Base-by-base conservation (phyloP, 305 asterid species). In the Fraxinus platypoda region DNA sequence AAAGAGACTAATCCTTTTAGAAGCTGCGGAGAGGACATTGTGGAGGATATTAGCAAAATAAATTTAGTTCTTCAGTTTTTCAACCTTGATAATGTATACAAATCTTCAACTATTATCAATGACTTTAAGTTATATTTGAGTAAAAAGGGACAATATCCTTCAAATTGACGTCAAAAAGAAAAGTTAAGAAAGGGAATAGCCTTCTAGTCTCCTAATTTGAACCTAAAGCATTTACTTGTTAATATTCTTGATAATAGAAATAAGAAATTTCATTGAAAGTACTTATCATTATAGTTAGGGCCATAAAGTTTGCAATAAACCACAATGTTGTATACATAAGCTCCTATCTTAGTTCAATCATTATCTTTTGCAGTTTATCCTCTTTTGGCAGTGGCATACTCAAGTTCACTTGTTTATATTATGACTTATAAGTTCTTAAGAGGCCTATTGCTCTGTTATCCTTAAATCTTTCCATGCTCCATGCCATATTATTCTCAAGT, bases 231-330 rank as follows among this genome's bases (percentile, higher is more conserved):
- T 57, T 77, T 12, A 78, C 17, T 66, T 35, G 54, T 57, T 28
- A 21, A 8, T n/a, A n/a, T 30, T 54, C 30, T 12, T 21, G 54
- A 28, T 17, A 70, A 15, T 49, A 26, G 78, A 80, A 49, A 43
- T 19, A n/a, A 28, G 72, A 73, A 43, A 8, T 9, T 19, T 34
- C 17, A 13, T 41, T 54, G 28, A 13, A 17, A 52, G 8, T 75
- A 12, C 78, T 76, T 71, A 33, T 7, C 33, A 52, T 78, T 77
- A 25, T 82, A 41, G 85, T 37, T 82, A 54, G 37, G 12, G 5
- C 37, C 38, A 57, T 19, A 59, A 68, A 46, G 72, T 64, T 17
- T 37, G 34, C 33, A 26, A 52, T 28, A 64, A 38, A 35, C 34
- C 17, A 11, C 76, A 59, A 38, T 81, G 11, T 38, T 33, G 31